Base-by-base conservation (phyloP, 192 early-diverging fungal species). In the Backusella sp. region DNA sequence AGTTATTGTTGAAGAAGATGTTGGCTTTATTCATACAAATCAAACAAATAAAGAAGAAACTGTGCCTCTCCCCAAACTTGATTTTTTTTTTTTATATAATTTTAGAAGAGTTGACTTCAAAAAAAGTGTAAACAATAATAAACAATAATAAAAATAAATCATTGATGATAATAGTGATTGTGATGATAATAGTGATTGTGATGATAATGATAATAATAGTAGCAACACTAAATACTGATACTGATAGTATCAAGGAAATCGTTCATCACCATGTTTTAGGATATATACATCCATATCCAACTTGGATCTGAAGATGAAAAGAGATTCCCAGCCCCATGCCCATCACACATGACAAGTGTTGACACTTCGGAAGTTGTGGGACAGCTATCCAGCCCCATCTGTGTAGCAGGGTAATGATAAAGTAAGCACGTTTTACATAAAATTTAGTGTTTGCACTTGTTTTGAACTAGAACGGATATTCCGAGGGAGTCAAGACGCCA, bases 381-480 rank as follows among this genome's bases (percentile, higher is more conserved):
- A 62, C 56, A 62, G 56, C 56, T 62, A 62, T 62, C 46, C 56
- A 62, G 56, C 23, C 56, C 56, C 21, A 62, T 62, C 56, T 62
- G 56, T 62, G 21, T 62, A 62, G 56, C 56, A 62, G 12, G 23
- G 14, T 62, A 62, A 62, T 62, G 56, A 62, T 62, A 62, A 62
- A 62, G 23, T 59, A 59, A 59, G 56, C 56, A 62, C 23, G 56
- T 62, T 62, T 62, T 62, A 62, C 56, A 62, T 62, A 62, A 62
- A 62, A 11, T 62, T 62, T 62, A 62, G 56, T 62, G 56, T 62
- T 62, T 62, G 2, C 56, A 62, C 56, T 62, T 62, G 56, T 62
- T 62, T 62, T 62, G 56, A 26, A 62, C 21, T 62, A 62, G 56
- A 62, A 62, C 56, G 56, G 56, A 62, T 62, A 62, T 62, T 62